These are phyloP conservation scores for Euphorbia pulcherrima DNA, from an alignment of 345 rosid species.

Conservation along the genomic window DNA sequence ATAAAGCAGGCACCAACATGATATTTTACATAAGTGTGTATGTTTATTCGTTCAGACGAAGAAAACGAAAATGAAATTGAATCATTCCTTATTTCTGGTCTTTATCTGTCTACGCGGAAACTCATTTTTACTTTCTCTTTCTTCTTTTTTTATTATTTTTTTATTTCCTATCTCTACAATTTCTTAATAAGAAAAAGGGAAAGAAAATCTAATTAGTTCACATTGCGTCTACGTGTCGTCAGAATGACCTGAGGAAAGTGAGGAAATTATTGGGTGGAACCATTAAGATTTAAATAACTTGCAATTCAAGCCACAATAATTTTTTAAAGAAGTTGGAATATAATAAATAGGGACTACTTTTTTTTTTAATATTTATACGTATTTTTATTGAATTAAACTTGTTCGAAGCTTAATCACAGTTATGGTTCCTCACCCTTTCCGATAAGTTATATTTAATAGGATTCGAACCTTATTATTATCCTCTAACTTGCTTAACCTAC, in stretches of 20 bases:
- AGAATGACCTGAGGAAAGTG: conserved; percentile 37
- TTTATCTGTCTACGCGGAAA: conserved; percentile 91
- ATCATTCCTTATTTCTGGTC: conserved; percentile 35
- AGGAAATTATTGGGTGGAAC: conserved; percentile 36
- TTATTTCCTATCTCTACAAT: not conserved
- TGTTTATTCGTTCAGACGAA: conserved; percentile 35
- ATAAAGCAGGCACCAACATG: too few species aligned
- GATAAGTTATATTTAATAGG: too few species aligned
- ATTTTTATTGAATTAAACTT: too few species aligned
- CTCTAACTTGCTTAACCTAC: too few species aligned
- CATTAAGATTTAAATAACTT: conserved; percentile 26
- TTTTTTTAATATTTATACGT: too few species aligned
- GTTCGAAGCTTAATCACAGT: too few species aligned
- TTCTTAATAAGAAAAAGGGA: not conserved
- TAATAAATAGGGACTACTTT: too few species aligned
- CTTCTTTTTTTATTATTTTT: not conserved
- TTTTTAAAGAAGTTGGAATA: too few species aligned
- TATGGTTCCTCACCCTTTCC: too few species aligned
- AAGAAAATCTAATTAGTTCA: conserved; percentile 19
- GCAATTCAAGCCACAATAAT: conserved; percentile 18
- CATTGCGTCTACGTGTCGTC: conserved; percentile 61
- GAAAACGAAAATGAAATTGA: conserved; percentile 25
- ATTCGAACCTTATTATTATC: too few species aligned
- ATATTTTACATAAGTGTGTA: too few species aligned
- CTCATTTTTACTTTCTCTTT: conserved; percentile 23